Percentiles rank a stretch among this genome's conserved stretches.
These are phyloP conservation scores for Septoria linicola DNA, from an alignment of 2,329 filamentous ascomycete genomes.

Conservation along the genomic window DNA sequence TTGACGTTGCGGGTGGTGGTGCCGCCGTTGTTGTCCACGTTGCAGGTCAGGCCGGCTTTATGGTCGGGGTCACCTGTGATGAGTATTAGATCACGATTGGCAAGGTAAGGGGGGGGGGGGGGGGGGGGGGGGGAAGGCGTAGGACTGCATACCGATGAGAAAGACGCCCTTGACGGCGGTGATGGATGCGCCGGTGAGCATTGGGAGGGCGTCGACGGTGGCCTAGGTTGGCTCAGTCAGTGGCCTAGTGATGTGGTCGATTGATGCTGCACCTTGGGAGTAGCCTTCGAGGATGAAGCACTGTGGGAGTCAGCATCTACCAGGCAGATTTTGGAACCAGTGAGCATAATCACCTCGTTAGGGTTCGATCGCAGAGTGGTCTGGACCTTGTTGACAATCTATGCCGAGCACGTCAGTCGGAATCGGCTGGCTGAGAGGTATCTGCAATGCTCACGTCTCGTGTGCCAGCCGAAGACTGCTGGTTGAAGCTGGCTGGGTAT, in stretches of 20 bases:
- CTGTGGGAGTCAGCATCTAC: background rate
- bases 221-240: too few relatives aligned
- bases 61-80: slow-evolving; percentile 32
- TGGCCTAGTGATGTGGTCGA: too few relatives aligned
- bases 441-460: slow-evolving; percentile 24
- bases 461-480: slow-evolving; percentile 35
- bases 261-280: slow-evolving; percentile 39
- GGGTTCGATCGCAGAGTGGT: slow-evolving; percentile 30
- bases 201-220: slow-evolving; percentile 37
- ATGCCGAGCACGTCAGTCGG: slow-evolving; percentile 1
- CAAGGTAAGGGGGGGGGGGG: too few relatives aligned
- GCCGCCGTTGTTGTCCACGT: slow-evolving; percentile 40
- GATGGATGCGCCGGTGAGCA: slow-evolving; percentile 37
- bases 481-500: slow-evolving; percentile 35
- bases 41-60: slow-evolving; percentile 32
- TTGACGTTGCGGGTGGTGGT: slow-evolving; percentile 37
- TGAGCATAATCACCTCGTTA: slow-evolving; percentile 15
- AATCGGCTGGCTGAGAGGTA: background rate
- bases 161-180: slow-evolving; percentile 41
- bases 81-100: too few relatives aligned
- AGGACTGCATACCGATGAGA: slow-evolving; percentile 32
- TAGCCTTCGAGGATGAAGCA: slow-evolving; percentile 43
- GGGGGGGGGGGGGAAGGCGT: too few relatives aligned
- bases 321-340: too few relatives aligned
- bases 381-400: slow-evolving; percentile 38